phyloP scores from a whole-genome alignment of 169 alveolate species.

The Condylostoma magnum region DNA sequence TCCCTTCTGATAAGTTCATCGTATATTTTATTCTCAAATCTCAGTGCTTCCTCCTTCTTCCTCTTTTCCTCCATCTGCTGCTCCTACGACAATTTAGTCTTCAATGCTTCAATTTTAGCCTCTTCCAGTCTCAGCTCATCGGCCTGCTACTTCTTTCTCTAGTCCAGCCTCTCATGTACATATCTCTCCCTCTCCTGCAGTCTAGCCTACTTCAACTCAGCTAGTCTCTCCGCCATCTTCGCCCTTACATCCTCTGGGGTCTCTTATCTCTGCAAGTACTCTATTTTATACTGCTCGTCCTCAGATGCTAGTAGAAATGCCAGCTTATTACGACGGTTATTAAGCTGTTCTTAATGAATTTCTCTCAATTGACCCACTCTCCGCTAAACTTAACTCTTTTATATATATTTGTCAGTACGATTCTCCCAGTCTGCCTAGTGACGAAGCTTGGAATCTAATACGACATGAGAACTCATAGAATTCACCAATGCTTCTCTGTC shows the following conservation, averaged over 20 bases:
- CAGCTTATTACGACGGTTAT: conserved; percentile 29
- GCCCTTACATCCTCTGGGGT: conserved; percentile 55
- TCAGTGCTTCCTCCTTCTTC: not conserved
- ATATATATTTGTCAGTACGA: conserved; percentile 43
- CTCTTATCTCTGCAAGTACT: conserved; percentile 45
- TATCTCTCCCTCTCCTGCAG: conserved; percentile 35
- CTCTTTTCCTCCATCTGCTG: conserved; percentile 41
- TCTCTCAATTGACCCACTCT: conserved; percentile 34
- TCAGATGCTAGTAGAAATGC: conserved; percentile 30
- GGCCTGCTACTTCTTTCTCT: conserved; percentile 43
- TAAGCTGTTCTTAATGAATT: conserved; percentile 35
- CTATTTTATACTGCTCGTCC: conserved; percentile 38
- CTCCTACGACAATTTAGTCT: conserved; percentile 33
- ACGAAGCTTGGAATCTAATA: conserved; percentile 40
- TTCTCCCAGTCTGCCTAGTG: conserved; percentile 59
- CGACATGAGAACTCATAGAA: not conserved
- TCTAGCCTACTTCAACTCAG: conserved; percentile 28
- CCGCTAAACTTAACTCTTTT: conserved; percentile 6
- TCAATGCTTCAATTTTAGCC: conserved; percentile 21
- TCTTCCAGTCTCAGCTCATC: conserved; percentile 47
- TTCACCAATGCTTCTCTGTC: conserved; percentile 12
- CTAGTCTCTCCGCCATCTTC: conserved; percentile 46
- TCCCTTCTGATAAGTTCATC: conserved; percentile 44
- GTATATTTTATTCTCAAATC: conserved; percentile 35
- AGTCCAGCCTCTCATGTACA: conserved; percentile 18